Percentiles rank a stretch among this genome's conserved stretches.
phyloP scores from a whole-genome alignment of 257 asterid species.

The Galeopsis tetrahit region DNA sequence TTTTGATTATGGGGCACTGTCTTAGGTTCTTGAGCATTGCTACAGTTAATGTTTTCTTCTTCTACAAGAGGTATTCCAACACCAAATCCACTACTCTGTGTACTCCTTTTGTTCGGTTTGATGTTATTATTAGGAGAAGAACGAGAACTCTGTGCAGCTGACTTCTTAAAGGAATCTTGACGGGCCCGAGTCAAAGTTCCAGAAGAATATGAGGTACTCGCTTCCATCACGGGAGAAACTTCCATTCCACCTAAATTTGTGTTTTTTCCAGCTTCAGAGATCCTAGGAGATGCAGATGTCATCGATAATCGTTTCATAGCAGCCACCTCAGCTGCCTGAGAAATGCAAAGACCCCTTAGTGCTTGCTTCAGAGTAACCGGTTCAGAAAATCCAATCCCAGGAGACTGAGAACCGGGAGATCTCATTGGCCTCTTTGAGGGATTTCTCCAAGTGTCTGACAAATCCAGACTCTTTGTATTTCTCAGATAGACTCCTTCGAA shows the following conservation, averaged over 20 bases:
- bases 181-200: slow-evolving; percentile 32
- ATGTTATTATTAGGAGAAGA: slow-evolving; percentile 34
- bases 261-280: slow-evolving; percentile 61
- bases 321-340: slow-evolving; percentile 96
- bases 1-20: slow-evolving; percentile 28
- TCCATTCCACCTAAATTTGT: slow-evolving; percentile 37
- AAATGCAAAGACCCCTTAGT: slow-evolving; percentile 87
- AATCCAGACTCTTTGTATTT: slow-evolving; percentile 51
- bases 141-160: slow-evolving; percentile 41
- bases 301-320: slow-evolving; percentile 66
- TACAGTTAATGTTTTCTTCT: slow-evolving; percentile 26
- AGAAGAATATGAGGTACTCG: slow-evolving; percentile 51
- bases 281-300: slow-evolving; percentile 77
- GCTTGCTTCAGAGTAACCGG: slow-evolving; percentile 92
- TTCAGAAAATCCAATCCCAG: slow-evolving; percentile 81
- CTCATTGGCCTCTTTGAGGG: slow-evolving; percentile 80
- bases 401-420: slow-evolving; percentile 60
- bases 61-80: slow-evolving; percentile 25
- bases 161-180: slow-evolving; percentile 43
- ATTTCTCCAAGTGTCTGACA: slow-evolving; percentile 49
- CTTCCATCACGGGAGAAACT: slow-evolving; percentile 46
- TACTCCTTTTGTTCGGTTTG: slow-evolving; percentile 27
- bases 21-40: slow-evolving; percentile 38
- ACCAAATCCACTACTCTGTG: slow-evolving; percentile 28
- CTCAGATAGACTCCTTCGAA: slow-evolving; percentile 54